Evolutionary conservation across 2,329 filamentous ascomycete genomes (phyloP), one percentile per base, ranked within the genome.

Genomic region (Microdochium trichocladiopsis): DNA sequence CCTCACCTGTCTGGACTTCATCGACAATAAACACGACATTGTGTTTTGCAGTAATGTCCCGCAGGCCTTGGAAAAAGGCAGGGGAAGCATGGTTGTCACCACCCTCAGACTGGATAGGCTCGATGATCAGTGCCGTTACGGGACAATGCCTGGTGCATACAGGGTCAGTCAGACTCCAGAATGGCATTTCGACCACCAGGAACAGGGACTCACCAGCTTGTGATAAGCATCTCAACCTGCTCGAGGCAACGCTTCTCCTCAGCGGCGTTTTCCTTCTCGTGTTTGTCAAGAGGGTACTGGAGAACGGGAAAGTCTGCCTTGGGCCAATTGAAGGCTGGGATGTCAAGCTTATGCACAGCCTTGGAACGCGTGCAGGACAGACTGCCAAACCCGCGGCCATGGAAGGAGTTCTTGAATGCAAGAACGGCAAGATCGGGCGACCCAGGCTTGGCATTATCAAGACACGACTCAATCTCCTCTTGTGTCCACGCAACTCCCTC

Each of bases 271-370:
- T 88, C 87, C 54, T 80, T 75, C 4, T 71, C 78, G 65, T 88
- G 76, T 56, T 88, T 74, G 60, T 88, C 82, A 18, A 92, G 80
- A 2, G 88, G 88, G 70, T 92, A 92, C 69, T 88, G 88, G 58
- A 90, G 76, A 25, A 70, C 61, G n/a, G 88, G 88, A 76, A 93
- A 93, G 33, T 84, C 76, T n/a, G 88, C 87, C 70, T 89, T 86
- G 50, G 88, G 88, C 88, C 88, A 93, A 74, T 92, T 84, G 66
- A 93, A 93, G 55, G 88, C 86, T n/a, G 88, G 88, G 59, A 93
- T 92, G 66, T 93, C 88, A 59, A 93, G 77, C 71, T 93, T 93
- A 77, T 93, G 88, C 60, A 93, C 88, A 51, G 88, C 79, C 76
- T 92, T 92, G 68, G 83, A 87, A 66, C 88, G 85, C 28, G 88